Evolutionary conservation across 495 filamentous ascomycete species (phyloP), one percentile per base, ranked within the genome.

Genomic region (Podospora appendiculata): DNA sequence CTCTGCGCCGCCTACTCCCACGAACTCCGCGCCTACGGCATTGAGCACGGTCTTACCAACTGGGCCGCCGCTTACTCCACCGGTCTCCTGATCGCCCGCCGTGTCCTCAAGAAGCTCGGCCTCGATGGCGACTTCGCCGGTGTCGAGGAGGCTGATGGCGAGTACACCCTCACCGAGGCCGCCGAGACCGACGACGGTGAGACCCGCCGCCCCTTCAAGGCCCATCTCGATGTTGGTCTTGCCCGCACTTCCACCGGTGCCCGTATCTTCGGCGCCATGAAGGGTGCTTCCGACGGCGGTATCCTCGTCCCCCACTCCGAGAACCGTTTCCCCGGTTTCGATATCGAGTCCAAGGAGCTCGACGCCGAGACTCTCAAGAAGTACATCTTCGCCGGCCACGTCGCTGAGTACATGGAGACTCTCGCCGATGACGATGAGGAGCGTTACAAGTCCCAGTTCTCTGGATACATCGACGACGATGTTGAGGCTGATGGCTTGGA

Each of bases 391-490:
- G 94, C 83, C 69, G 91, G 93, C 47, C 93, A 99, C 82, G 86
- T 99, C 58, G 89, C 90, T 56, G 93, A 99, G 83, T 99, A 97
- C 82, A 99, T 99, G 93, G 93, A 99, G 86, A 92, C 84, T 41
- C 87, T 99, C 60, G 94, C 94, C 70, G 93, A 99, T 70, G 93
- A 99, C 71, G 93, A 99, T 71, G 93, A 99, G 86, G 93, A 99
- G 82, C 90, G 93, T 71, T 99, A 89, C 86, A 92, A 90, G 82
- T 83, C 82, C 62, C 93, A 97, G 80, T 98, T 99, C 86, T 74
- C 83, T 71, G 83, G 90, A 74, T 99, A 99, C 81, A 85, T 95
- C 58, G 93, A 97, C 68, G 87, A 95, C 65, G 94, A 92, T 58
- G 73, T 97, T 56, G 93, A 97, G 77, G 92, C 93, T 51, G 94